Evolutionary conservation across 441 rosid species (phyloP).

Genomic region (Isatis lusitanica): DNA sequence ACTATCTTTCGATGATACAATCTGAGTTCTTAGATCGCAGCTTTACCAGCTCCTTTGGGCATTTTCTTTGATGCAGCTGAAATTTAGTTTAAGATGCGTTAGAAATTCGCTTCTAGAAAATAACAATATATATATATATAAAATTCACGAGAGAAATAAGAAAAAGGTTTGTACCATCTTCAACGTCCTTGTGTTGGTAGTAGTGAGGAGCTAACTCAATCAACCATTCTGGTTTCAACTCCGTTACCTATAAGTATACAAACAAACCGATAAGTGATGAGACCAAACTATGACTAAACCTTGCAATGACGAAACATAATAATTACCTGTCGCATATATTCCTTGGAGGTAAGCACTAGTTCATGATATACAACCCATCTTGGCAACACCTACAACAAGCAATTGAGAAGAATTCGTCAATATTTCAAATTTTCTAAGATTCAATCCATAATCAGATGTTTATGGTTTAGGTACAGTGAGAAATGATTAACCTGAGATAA

Average conservation of each 20-base stretch:
- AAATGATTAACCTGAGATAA: constrained; percentile 67
- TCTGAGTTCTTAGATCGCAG: constrained; percentile 30
- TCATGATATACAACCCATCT: constrained; percentile 97
- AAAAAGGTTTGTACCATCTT: constrained; percentile 55
- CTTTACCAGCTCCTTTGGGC: constrained; percentile 41
- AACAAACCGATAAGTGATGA: constrained; percentile 27
- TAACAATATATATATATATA: too few species aligned
- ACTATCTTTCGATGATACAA: background rate
- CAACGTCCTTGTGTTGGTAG: constrained; percentile 95
- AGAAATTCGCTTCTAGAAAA: background rate
- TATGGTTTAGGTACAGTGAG: background rate
- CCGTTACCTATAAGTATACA: constrained; percentile 60
- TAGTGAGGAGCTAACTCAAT: constrained; percentile 95
- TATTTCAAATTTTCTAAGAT: background rate
- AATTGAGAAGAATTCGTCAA: constrained; percentile 15
- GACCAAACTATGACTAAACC: constrained; percentile 15
- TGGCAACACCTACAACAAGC: constrained; percentile 62
- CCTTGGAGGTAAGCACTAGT: constrained; percentile 90
- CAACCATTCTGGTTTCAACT: constrained; percentile 97
- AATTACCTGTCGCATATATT: constrained; percentile 88
- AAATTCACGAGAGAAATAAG: too few species aligned
- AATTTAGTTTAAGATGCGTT: background rate
- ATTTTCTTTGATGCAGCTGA: constrained; percentile 39
- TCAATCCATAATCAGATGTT: background rate
- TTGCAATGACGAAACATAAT: constrained; percentile 4